Conservation (phyloP, 2,329 filamentous ascomycete genomes). For the Triangularia setosa region DNA sequence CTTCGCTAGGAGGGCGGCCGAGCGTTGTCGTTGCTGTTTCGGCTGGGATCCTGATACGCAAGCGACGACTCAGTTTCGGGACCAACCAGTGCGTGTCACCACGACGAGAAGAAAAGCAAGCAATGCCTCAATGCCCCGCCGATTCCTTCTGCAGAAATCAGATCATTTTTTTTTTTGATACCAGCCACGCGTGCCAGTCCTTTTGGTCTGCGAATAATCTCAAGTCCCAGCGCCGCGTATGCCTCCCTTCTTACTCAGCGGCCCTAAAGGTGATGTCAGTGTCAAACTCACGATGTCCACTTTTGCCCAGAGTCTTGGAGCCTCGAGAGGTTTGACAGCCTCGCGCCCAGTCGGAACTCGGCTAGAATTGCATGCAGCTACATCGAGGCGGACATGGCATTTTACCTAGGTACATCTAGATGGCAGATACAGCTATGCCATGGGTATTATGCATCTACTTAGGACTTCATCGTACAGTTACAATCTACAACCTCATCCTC, state of each 20-base stretch:
- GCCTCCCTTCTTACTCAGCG: background rate
- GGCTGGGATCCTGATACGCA: conserved; percentile 27
- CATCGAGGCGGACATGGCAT: background rate
- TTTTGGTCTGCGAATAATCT: background rate
- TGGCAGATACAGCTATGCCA: background rate
- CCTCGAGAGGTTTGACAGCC: background rate
- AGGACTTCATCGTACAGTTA: background rate
- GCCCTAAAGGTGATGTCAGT: background rate
- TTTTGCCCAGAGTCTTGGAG: background rate
- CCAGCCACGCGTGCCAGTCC: background rate
- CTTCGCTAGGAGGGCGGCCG: background rate
- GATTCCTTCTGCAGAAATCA: background rate
- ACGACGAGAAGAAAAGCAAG: background rate
- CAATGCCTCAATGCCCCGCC: conserved; percentile 13
- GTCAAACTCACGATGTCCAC: background rate
- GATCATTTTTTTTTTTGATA: conserved; percentile 5
- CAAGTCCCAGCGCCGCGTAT: background rate
- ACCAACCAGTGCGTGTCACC: conserved; percentile 9
- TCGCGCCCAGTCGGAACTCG: background rate
- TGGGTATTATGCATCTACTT: background rate
- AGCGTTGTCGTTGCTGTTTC: conserved; percentile 26
- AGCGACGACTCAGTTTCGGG: conserved; percentile 14
- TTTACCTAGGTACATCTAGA: background rate
- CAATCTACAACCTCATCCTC: background rate
- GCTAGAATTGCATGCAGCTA: background rate